These are phyloP conservation scores for Clavispora phyllophila DNA, from an alignment of 805 yeast species.

Conservation along the genomic window DNA sequence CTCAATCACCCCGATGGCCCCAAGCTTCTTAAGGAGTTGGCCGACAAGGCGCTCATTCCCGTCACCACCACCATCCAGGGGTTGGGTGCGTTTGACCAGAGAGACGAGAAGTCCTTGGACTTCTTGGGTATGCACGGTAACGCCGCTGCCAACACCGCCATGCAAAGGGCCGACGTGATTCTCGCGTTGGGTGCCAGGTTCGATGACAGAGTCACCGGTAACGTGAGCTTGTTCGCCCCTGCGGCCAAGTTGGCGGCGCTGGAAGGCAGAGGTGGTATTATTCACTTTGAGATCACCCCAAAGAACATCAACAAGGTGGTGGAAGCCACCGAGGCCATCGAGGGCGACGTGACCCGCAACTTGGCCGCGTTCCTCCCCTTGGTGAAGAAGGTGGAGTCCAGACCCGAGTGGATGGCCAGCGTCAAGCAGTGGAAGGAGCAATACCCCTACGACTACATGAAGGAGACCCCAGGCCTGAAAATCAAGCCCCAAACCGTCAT, in stretches of 20 bases:
- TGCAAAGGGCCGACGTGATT: constrained; percentile 90
- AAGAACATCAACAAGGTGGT: constrained; percentile 98
- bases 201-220: constrained; percentile 96
- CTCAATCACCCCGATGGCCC: constrained; percentile 80
- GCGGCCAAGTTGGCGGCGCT: constrained; percentile 84
- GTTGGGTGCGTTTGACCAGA: constrained; percentile 91
- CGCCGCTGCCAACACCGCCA: constrained; percentile 90
- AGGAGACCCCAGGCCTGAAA: constrained; percentile 71
- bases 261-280: constrained; percentile 89
- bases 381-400: constrained; percentile 55
- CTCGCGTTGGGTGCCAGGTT: constrained; percentile 95
- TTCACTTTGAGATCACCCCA: constrained; percentile 94
- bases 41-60: constrained; percentile 89
- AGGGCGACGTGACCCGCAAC: constrained; percentile 89
- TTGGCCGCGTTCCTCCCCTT: constrained; percentile 69
- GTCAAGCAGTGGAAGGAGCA: constrained; percentile 78
- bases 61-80: constrained; percentile 95
- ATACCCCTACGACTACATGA: constrained; percentile 80
- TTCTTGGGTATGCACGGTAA: constrained; percentile 99
- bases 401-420: constrained; percentile 76
- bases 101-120: constrained; percentile 83
- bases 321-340: constrained; percentile 91
- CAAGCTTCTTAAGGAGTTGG: constrained; percentile 66
- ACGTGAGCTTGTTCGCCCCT: constrained; percentile 85
- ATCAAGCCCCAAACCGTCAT: constrained; percentile 94